Evolutionary conservation across 192 early-diverging fungal species (phyloP).

Genomic region (Coemansia sp.): DNA sequence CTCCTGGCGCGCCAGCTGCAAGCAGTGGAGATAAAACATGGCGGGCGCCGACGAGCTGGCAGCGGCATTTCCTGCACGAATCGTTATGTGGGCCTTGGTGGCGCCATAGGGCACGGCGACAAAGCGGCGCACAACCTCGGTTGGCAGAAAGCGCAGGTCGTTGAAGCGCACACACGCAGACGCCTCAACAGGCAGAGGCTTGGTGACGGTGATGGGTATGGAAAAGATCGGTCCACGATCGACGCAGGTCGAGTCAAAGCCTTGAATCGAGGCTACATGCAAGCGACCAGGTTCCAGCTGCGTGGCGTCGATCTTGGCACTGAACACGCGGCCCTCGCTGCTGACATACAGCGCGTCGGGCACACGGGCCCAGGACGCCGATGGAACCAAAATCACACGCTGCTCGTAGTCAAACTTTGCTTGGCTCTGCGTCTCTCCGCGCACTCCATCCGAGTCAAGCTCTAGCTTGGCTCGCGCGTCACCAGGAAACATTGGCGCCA

Average conservation of each 20-base stretch:
- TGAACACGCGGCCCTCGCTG: conserved; percentile 63
- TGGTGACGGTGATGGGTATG: conserved; percentile 86
- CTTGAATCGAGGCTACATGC: conserved; percentile 74
- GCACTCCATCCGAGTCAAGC: conserved; percentile 58
- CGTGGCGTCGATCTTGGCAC: conserved; percentile 75
- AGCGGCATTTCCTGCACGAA: conserved; percentile 32
- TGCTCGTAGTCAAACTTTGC: conserved; percentile 75
- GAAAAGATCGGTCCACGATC: conserved; percentile 78
- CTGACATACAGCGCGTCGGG: conserved; percentile 74
- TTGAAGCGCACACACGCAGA: conserved; percentile 56
- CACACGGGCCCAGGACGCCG: conserved; percentile 71
- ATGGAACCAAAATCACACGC: conserved; percentile 65
- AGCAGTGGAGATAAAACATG: conserved; percentile 62
- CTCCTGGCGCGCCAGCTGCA: conserved; percentile 73
- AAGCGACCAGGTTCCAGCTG: conserved; percentile 69
- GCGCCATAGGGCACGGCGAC: conserved; percentile 79
- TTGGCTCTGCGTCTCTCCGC: conserved; percentile 56
- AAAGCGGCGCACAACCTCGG: conserved; percentile 76
- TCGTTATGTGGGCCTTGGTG: conserved; percentile 62
- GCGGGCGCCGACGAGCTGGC: conserved; percentile 55
- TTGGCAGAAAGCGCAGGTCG: conserved; percentile 65
- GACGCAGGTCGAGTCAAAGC: conserved; percentile 70
- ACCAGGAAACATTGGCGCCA: conserved; percentile 27
- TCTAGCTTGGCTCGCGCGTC: conserved; percentile 59
- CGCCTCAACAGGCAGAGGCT: conserved; percentile 58